Evolutionary conservation across 208 protist species (phyloP), one percentile per base, ranked within the genome.

Genomic region (Acanthamoeba triangularis): DNA sequence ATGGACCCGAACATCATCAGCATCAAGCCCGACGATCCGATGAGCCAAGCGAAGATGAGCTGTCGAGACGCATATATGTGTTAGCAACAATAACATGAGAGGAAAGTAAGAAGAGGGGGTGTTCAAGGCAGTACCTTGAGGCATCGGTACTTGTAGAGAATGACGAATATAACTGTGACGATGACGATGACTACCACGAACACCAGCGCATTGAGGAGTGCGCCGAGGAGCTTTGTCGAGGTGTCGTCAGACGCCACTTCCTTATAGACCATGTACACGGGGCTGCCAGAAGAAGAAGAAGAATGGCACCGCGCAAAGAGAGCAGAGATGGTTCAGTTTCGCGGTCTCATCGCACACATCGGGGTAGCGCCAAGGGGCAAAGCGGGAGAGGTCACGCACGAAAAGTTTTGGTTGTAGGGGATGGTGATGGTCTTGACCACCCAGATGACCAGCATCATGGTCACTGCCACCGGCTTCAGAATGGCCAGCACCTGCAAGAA

Each of bases 121-220:
- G 49, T 1, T 78, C 14, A 78, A 44, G 35, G 41, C 1, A 44
- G 28, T n/a, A 97, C 87, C 49, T 94, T 96, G 59, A 96, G 90
- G 96, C 95, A 98, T 61, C 95, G 74, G 95, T 97, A 97, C 67
- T 97, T 97, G 96, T 98, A 98, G 28, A 98, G 94, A 20, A 97
- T 16, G 41, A 98, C 93, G 80, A 98, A 96, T 8, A 95, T n/a
- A 37, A 96, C 96, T 0, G 98, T 98, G 23, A 97, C 95, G n/a
- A 91, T 82, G 35, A 98, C 23, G 82, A 98, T 96, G 11, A 96
- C 41, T 18, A 23, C 97, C 7, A 98, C 76, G 67, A 98, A 95
- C 18, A 97, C 95, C 30, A 98, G 37, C 30, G 95, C 96, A 72
- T 97, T 97, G 33, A 98, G n/a, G 35, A 98, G 33, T 41, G 97